These are phyloP conservation scores for Barnettozyma hawaiiensis DNA, from an alignment of 1,139 yeast genomes.

Conservation along the genomic window DNA sequence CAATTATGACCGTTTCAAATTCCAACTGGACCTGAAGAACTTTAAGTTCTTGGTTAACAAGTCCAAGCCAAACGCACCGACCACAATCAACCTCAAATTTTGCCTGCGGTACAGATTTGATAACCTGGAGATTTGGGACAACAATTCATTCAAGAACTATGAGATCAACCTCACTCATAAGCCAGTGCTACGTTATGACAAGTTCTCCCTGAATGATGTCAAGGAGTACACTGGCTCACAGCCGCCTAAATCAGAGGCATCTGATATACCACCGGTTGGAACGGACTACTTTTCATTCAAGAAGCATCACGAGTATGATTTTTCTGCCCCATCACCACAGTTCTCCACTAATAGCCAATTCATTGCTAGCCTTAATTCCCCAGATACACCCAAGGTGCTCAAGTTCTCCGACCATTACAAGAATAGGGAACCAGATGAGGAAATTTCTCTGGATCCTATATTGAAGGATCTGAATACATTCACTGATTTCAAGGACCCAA, in stretches of 20 bases:
- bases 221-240: neutral
- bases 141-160: constrained; percentile 57
- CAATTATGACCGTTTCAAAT: constrained; percentile 54
- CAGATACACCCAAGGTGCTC: constrained; percentile 23
- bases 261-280: neutral
- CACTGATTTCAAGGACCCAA: constrained; percentile 7
- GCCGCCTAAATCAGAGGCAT: neutral
- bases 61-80: constrained; percentile 22
- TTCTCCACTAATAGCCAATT: constrained; percentile 12
- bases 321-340: neutral
- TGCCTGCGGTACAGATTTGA: constrained; percentile 52
- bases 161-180: constrained; percentile 38
- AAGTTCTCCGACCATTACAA: constrained; percentile 6
- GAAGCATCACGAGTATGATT: constrained; percentile 3
- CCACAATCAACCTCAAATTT: constrained; percentile 32
- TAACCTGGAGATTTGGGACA: constrained; percentile 69
- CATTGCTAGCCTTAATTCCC: constrained; percentile 18
- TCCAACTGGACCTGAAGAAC: constrained; percentile 43
- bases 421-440: constrained; percentile 8
- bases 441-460: constrained; percentile 16
- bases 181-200: constrained; percentile 8
- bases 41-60: constrained; percentile 31
- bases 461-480: constrained; percentile 15
- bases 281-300: constrained; percentile 10
- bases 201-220: constrained; percentile 14